Base-by-base conservation (phyloP, 768 basidiomycete species). In the Trametes sanguinea region DNA sequence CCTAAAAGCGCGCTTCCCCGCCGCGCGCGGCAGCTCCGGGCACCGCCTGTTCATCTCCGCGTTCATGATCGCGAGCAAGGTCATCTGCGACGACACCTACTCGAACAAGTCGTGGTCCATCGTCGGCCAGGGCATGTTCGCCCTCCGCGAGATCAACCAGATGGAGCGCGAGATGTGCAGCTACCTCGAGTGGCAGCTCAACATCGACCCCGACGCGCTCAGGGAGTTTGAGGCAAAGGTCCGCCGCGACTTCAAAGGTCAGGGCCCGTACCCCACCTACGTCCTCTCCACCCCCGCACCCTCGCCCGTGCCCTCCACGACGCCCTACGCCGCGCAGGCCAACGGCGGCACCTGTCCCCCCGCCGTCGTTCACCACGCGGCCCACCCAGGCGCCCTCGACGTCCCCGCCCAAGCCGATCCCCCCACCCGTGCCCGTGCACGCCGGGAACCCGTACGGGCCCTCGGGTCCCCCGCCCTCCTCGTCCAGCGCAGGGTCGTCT, bases 121-220 rank as follows among this genome's bases (percentile, higher is more conserved):
- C 55, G 85, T 87, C 61, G 85, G 82, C 17, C 84, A 86, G 69
- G 81, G 80, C 65, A 82, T 85, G 77, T 87, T 85, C 69, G 77
- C 81, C 1, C 77, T 95, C 6, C 83, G 90, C 48, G 94, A 95
- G 81, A 89, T 97, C 70, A 97, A 97, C 74, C 94, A 95, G 80
- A 95, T 95, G 94, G 94, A 95, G 78, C 79, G 93, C 27, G 94
- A 95, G 76, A 94, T 97, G 88, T 94, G 88, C 65, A 82, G 85
- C 14, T 98, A 98, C 70, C 78, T 99, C 46, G 95, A 96, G 72
- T 98, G 94, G 95, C 89, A 92, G 69, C 78, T 92, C 6, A 90
- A 86, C 45, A 87, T 92, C 54, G 89, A 91, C 54, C 83, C 86
- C 0, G 69, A 77, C 0, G 85, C 85, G 0, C 76, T 92, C 0